Percentiles rank a stretch among this genome's conserved stretches.
These are phyloP conservation scores for Lipomyces lipofer DNA, from an alignment of 805 yeast species.

Conservation along the genomic window DNA sequence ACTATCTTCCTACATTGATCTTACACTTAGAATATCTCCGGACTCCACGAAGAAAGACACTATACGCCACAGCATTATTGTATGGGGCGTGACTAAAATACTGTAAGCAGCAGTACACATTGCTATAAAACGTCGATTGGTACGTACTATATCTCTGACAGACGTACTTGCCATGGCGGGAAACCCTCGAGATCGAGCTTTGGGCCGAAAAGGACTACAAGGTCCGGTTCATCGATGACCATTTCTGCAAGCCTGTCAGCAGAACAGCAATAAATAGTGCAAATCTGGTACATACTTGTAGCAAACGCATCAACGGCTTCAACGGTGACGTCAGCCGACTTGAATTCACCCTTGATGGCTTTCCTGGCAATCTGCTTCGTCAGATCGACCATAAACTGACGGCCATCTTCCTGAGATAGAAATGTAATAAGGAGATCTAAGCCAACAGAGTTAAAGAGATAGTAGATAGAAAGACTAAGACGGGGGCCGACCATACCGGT, in stretches of 20 bases:
- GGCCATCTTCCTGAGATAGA: constrained; percentile 77
- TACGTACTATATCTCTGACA: constrained; percentile 66
- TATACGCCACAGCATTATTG: constrained; percentile 29
- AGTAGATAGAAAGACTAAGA: neutral
- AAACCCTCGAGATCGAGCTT: constrained; percentile 84
- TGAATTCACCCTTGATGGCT: constrained; percentile 60
- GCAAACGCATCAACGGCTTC: constrained; percentile 60
- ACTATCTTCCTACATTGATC: constrained; percentile 80
- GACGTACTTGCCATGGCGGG: constrained; percentile 97
- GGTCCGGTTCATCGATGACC: constrained; percentile 91
- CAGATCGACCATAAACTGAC: constrained; percentile 83
- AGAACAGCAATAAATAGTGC: neutral
- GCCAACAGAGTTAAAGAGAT: constrained; percentile 29
- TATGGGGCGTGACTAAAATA: constrained; percentile 24
- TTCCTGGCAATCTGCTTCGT: constrained; percentile 83
- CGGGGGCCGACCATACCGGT: neutral
- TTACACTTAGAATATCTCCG: constrained; percentile 68
- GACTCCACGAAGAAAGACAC: constrained; percentile 56
- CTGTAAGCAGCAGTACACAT: neutral
- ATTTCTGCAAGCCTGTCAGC: constrained; percentile 50
- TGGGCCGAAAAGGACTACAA: constrained; percentile 83
- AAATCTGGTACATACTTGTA: constrained; percentile 36
- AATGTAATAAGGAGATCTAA: constrained; percentile 64
- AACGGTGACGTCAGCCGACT: constrained; percentile 67
- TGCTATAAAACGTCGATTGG: neutral